phyloP scores from a whole-genome alignment of 768 basidiomycete genomes.

The Rubroboletus satanas region DNA sequence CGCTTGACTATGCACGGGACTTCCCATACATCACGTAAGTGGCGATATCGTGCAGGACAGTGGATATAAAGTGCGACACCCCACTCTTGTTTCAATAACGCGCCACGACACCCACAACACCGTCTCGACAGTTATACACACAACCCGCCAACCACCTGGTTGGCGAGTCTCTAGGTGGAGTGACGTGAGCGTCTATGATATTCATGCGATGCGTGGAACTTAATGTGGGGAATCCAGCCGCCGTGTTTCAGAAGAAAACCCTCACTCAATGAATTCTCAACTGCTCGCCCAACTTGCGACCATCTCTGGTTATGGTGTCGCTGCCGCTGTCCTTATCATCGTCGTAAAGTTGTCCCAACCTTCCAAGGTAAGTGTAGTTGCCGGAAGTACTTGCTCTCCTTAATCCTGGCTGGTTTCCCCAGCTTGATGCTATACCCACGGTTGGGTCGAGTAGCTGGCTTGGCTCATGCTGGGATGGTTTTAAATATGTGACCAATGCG shows the following conservation, averaged over 20 bases:
- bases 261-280: not conserved
- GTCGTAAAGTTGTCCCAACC: not conserved
- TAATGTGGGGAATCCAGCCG: not conserved
- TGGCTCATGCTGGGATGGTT: slow-evolving; percentile 25
- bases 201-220: not conserved
- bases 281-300: not conserved
- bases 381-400: not conserved
- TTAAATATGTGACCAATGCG: slow-evolving; percentile 14
- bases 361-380: not conserved
- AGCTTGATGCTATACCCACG: slow-evolving; percentile 28
- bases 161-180: not conserved
- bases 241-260: not conserved
- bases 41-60: not conserved
- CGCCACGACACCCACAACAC: not conserved
- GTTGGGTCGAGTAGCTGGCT: slow-evolving; percentile 10
- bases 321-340: not conserved
- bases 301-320: not conserved
- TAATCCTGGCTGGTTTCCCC: not conserved
- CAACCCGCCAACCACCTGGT: not conserved
- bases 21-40: not conserved
- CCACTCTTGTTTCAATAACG: not conserved
- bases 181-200: not conserved
- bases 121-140: not conserved
- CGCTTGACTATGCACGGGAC: too few relatives aligned
- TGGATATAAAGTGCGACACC: not conserved